Percentiles rank a stretch among this genome's conserved stretches.
phyloP scores from a whole-genome alignment of 2,329 filamentous ascomycete genomes.

The Emmonsiellopsis sp. region DNA sequence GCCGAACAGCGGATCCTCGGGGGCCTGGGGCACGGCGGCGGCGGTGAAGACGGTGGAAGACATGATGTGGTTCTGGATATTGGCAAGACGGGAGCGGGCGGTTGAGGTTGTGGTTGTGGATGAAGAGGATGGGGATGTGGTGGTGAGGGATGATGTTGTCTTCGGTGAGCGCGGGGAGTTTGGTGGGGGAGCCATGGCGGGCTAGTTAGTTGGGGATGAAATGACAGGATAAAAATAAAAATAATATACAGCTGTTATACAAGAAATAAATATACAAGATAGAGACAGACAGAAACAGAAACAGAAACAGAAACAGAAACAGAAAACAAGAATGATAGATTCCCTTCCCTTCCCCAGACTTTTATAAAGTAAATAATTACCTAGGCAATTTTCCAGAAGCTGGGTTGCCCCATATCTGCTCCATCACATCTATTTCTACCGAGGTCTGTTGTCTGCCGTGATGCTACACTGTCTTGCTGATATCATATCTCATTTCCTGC shows the following conservation, averaged over 20 bases:
- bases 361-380: background rate
- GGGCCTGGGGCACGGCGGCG: conserved; percentile 74
- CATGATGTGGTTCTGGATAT: conserved; percentile 13
- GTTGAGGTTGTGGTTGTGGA: background rate
- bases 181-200: background rate
- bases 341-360: background rate
- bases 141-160: background rate
- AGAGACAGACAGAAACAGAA: background rate
- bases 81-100: conserved; percentile 10
- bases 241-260: background rate
- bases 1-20: conserved; percentile 91
- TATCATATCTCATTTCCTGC: too few species aligned
- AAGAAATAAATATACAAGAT: background rate
- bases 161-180: background rate
- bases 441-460: too few species aligned
- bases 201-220: background rate
- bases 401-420: too few species aligned
- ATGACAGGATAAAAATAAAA: background rate
- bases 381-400: background rate
- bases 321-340: background rate
- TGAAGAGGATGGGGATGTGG: background rate
- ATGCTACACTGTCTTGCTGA: too few species aligned
- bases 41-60: conserved; percentile 55
- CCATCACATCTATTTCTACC: too few species aligned
- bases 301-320: background rate